These are phyloP conservation scores for Brassica incana DNA, from an alignment of 345 rosid genomes.

Conservation along the genomic window DNA sequence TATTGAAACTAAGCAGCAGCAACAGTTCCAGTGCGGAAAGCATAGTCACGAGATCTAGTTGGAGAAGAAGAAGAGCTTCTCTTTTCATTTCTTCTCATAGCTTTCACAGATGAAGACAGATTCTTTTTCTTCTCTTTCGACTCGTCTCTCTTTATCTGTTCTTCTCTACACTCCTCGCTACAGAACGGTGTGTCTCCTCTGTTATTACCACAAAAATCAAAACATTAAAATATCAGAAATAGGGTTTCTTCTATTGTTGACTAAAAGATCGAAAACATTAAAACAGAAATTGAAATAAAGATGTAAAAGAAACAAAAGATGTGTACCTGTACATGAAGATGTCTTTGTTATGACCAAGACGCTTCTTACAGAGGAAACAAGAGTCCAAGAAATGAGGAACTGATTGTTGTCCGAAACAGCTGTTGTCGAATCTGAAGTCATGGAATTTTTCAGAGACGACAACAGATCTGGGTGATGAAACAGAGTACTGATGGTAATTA, in stretches of 20 bases:
- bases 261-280: neutral
- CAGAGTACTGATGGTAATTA: conserved; percentile 27
- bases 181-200: conserved; percentile 92
- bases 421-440: conserved; percentile 54
- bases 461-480: conserved; percentile 54
- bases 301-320: neutral
- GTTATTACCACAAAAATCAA: conserved; percentile 14
- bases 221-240: neutral
- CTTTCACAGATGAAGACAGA: conserved; percentile 67
- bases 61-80: conserved; percentile 40
- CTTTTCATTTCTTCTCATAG: conserved; percentile 50
- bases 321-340: conserved; percentile 85
- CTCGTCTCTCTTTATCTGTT: conserved; percentile 75
- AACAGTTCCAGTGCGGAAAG: conserved; percentile 39
- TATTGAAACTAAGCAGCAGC: conserved; percentile 35
- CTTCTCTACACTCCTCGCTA: conserved; percentile 83
- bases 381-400: conserved; percentile 67
- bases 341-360: conserved; percentile 62
- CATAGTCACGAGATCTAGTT: conserved; percentile 39
- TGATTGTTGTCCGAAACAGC: conserved; percentile 30
- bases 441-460: conserved; percentile 41
- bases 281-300: neutral
- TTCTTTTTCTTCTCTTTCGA: conserved; percentile 56
- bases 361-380: conserved; percentile 69
- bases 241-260: neutral